phyloP scores from a whole-genome alignment of 2,329 filamentous ascomycete species.

The Endothia cerciana region DNA sequence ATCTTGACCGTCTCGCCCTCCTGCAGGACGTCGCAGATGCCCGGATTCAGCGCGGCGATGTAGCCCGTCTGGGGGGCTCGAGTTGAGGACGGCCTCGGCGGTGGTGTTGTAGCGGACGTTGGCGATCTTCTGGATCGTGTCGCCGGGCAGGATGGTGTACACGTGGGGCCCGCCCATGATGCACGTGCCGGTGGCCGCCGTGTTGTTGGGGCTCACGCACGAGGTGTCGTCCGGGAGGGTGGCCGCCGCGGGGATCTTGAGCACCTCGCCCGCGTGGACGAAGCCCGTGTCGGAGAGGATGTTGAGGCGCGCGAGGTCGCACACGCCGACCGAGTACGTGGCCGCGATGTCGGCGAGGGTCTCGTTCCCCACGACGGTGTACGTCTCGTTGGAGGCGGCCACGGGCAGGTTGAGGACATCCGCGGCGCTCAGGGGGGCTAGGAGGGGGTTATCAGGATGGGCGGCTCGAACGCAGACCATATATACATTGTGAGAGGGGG shows the following conservation, averaged over 20 bases:
- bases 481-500: too few species aligned
- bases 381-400: background rate
- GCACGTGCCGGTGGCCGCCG: background rate
- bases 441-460: too few species aligned
- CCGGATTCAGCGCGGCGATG: background rate
- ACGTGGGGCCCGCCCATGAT: background rate
- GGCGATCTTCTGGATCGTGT: constrained; percentile 5
- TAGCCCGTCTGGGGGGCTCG: background rate
- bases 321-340: background rate
- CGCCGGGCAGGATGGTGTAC: background rate
- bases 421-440: background rate
- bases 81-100: background rate
- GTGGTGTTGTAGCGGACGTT: background rate
- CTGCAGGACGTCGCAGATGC: background rate
- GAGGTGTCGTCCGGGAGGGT: background rate
- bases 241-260: background rate
- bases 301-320: background rate
- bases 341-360: background rate
- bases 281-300: background rate
- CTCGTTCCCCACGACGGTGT: background rate
- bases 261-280: background rate
- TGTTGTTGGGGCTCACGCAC: background rate
- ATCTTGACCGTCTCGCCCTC: background rate
- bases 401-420: background rate
- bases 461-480: too few species aligned